Evolutionary conservation across 768 basidiomycete genomes (phyloP).

Genomic region (Termitomyces sp.): DNA sequence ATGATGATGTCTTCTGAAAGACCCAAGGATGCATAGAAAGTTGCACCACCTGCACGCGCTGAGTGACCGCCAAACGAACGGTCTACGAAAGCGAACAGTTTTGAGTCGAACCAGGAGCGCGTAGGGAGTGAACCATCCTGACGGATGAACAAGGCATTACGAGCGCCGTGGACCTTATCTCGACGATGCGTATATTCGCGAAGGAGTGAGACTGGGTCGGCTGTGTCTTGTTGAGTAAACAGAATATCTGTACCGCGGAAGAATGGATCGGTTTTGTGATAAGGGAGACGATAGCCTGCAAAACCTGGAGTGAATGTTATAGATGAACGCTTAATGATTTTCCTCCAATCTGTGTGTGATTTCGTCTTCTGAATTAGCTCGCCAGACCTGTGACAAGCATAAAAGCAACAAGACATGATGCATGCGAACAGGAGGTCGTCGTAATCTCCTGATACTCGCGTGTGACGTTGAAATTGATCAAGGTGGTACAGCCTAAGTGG

Average conservation of each 20-base stretch:
- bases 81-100: slow-evolving; percentile 9
- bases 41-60: too few relatives aligned
- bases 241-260: slow-evolving; percentile 20
- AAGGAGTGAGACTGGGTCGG: slow-evolving; percentile 14
- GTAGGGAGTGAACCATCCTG: slow-evolving; percentile 16
- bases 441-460: neutral
- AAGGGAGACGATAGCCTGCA: slow-evolving; percentile 21
- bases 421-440: slow-evolving; percentile 15
- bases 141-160: slow-evolving; percentile 15
- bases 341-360: slow-evolving; percentile 18
- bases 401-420: slow-evolving; percentile 21
- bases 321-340: slow-evolving; percentile 21
- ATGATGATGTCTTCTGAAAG: too few relatives aligned
- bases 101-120: slow-evolving; percentile 17
- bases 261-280: slow-evolving; percentile 25
- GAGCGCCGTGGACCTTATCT: slow-evolving; percentile 10
- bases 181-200: slow-evolving; percentile 6
- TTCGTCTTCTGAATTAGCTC: slow-evolving; percentile 17
- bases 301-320: neutral
- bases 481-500: slow-evolving; percentile 10
- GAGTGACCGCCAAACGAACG: too few relatives aligned
- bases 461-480: slow-evolving; percentile 1
- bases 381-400: slow-evolving; percentile 10
- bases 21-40: too few relatives aligned
- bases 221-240: slow-evolving; percentile 12